These are phyloP conservation scores for Closterium sp. DNA, from an alignment of 139 green algal genomes.

Conservation along the genomic window DNA sequence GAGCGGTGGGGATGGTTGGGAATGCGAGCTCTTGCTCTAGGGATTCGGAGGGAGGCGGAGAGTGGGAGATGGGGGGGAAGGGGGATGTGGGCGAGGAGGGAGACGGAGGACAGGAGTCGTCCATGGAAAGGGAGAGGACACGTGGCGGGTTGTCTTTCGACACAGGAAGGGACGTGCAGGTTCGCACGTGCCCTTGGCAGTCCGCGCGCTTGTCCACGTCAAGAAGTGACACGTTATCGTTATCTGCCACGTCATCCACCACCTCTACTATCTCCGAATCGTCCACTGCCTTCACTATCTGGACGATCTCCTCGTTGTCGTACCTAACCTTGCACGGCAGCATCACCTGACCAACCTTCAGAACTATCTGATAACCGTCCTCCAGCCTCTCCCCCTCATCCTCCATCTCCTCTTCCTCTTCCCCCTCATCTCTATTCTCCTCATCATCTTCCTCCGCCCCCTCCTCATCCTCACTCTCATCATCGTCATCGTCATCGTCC, in stretches of 20 bases:
- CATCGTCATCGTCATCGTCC: background rate
- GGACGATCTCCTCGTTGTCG: background rate
- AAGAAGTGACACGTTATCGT: background rate
- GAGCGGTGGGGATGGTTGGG: background rate
- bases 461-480: background rate
- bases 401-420: background rate
- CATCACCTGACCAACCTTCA: background rate
- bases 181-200: background rate
- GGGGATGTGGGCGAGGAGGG: background rate
- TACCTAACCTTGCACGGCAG: background rate
- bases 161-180: background rate
- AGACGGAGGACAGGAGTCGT: background rate
- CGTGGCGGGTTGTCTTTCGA: background rate
- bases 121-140: background rate
- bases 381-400: background rate
- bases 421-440: background rate
- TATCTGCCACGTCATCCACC: background rate
- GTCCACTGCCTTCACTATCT: background rate
- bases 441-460: background rate
- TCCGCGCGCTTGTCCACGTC: background rate
- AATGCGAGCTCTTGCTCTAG: background rate
- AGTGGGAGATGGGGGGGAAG: background rate
- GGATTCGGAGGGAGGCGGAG: background rate
- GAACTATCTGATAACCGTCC: background rate
- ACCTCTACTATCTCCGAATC: background rate